These are phyloP conservation scores for Candida chilensis DNA, from an alignment of 805 yeast species.

Conservation along the genomic window DNA sequence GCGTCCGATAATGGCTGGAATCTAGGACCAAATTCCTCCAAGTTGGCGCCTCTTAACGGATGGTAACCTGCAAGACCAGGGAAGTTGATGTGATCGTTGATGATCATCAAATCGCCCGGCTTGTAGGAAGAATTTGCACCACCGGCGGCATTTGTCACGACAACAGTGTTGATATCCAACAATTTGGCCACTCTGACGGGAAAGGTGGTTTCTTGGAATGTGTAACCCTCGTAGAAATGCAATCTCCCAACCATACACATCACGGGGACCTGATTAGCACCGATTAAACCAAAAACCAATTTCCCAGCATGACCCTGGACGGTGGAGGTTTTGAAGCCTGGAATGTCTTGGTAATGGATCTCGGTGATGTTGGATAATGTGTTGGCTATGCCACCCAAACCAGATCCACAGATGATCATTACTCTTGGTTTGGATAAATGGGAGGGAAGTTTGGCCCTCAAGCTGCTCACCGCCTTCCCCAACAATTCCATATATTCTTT, in stretches of 20 bases:
- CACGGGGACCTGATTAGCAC: constrained; percentile 62
- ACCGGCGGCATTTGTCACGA: constrained; percentile 97
- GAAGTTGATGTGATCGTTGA: constrained; percentile 80
- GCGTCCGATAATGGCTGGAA: constrained; percentile 87
- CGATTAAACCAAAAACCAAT: constrained; percentile 70
- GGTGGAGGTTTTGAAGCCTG: constrained; percentile 74
- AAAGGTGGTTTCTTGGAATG: constrained; percentile 72
- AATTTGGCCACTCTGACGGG: constrained; percentile 71
- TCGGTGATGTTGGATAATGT: constrained; percentile 34
- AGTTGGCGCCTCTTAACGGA: constrained; percentile 82
- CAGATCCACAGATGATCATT: constrained; percentile 89
- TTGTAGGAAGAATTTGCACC: constrained; percentile 59
- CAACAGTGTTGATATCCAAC: constrained; percentile 50
- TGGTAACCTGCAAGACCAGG: constrained; percentile 89
- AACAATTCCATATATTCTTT: constrained; percentile 10
- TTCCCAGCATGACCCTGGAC: constrained; percentile 89
- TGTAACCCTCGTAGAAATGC: constrained; percentile 88
- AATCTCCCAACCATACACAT: constrained; percentile 91
- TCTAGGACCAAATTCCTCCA: constrained; percentile 74
- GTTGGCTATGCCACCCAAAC: constrained; percentile 78
- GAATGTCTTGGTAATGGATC: constrained; percentile 60
- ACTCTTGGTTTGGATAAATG: constrained; percentile 40
- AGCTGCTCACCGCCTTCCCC: constrained; percentile 8
- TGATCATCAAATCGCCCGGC: constrained; percentile 88
- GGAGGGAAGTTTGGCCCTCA: constrained; percentile 3